Conservation (phyloP, 768 basidiomycete genomes). For the Pleurotus ostreatus region DNA sequence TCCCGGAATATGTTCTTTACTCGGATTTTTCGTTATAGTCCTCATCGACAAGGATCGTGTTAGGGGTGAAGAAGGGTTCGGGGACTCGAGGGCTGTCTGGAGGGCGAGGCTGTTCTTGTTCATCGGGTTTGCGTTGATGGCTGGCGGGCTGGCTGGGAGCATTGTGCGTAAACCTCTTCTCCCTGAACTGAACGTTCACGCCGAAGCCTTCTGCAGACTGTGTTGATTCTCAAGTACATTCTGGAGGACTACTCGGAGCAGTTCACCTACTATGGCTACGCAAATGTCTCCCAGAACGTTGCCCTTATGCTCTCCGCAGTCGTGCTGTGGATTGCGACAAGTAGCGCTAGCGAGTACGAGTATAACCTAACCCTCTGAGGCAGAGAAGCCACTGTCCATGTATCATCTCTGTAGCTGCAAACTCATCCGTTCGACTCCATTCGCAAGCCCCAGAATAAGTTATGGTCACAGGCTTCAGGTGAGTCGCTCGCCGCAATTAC, state of each 20-base stretch:
- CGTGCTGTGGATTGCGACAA: constrained; percentile 91
- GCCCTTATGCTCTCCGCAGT: constrained; percentile 81
- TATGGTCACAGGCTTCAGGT: too few relatives aligned
- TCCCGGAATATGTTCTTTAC: constrained; percentile 88
- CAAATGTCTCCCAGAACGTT: constrained; percentile 93
- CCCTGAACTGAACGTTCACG: not conserved
- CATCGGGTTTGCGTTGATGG: constrained; percentile 95
- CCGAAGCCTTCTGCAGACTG: constrained; percentile 47
- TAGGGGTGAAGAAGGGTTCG: constrained; percentile 72
- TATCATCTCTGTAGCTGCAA: too few relatives aligned
- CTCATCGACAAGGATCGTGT: constrained; percentile 93
- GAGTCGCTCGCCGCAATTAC: too few relatives aligned
- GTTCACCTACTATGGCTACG: constrained; percentile 89
- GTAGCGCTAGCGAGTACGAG: constrained; percentile 82
- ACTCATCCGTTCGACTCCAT: too few relatives aligned
- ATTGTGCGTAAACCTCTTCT: constrained; percentile 56
- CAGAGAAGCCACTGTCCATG: too few relatives aligned
- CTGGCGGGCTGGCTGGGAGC: constrained; percentile 95
- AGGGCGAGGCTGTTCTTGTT: constrained; percentile 87
- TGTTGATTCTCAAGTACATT: constrained; percentile 89
- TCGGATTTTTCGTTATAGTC: constrained; percentile 91
- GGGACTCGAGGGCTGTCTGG: constrained; percentile 86
- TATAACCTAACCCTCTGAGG: constrained; percentile 79
- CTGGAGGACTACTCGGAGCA: constrained; percentile 67
- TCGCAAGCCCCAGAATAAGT: too few relatives aligned